Evolutionary conservation across 805 yeast genomes (phyloP).

Genomic region (Kuraishia floccosa): DNA sequence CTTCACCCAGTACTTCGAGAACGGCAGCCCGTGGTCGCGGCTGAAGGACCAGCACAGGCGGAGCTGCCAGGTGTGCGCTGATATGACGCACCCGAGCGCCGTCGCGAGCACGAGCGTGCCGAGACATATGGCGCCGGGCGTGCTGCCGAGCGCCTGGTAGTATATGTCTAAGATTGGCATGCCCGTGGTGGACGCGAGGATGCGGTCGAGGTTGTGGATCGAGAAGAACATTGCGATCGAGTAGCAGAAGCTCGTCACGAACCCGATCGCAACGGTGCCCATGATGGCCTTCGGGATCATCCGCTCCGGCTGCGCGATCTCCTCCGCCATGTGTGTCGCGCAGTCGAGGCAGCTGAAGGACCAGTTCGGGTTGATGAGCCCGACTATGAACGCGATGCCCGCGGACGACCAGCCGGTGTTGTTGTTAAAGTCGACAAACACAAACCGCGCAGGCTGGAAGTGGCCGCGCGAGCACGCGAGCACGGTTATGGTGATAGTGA

Average conservation of each 20-base stretch:
- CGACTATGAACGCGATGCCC: constrained; percentile 57
- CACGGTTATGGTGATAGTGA: constrained; percentile 39
- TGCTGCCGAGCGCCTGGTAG: constrained; percentile 41
- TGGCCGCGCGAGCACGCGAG: constrained; percentile 40
- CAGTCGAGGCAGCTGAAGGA: constrained; percentile 59
- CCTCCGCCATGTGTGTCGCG: constrained; percentile 67
- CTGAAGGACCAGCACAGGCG: constrained; percentile 61
- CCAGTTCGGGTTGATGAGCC: constrained; percentile 64
- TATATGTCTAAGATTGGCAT: constrained; percentile 55
- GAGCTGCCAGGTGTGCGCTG: constrained; percentile 60
- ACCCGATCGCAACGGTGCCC: constrained; percentile 55
- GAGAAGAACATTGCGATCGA: constrained; percentile 48
- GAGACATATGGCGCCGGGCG: constrained; percentile 43
- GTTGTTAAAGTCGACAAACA: constrained; percentile 41
- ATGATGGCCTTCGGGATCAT: constrained; percentile 52
- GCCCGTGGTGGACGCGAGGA: constrained; percentile 40
- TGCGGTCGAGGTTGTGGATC: constrained; percentile 37
- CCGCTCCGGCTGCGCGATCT: constrained; percentile 42
- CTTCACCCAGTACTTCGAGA: constrained; percentile 36
- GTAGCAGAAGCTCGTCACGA: constrained; percentile 44
- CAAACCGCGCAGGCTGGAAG: constrained; percentile 38
- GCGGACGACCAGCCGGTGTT: constrained; percentile 49
- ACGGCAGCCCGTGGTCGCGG: constrained; percentile 52
- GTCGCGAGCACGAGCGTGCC: constrained; percentile 37
- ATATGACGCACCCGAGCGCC: constrained; percentile 47